Base-by-base conservation (phyloP, 768 basidiomycete genomes). In the Glaciozyma martinii region DNA sequence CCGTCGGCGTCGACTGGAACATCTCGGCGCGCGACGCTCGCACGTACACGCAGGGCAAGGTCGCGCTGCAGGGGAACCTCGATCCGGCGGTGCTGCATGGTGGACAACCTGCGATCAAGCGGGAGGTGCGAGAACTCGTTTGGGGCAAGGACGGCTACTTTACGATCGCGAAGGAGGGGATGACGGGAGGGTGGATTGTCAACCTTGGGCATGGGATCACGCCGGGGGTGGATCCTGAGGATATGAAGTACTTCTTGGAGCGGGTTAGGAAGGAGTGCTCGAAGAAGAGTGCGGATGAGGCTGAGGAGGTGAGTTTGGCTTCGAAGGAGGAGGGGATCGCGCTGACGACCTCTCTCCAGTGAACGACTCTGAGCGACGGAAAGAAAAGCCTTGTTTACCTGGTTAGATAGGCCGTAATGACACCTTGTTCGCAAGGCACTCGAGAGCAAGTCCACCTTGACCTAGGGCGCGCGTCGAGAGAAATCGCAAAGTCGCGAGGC, bases 181-280 rank as follows among this genome's bases (percentile, higher is more conserved):
- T 65, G 42, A 73, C 79, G 25, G 81, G 81, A 47, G 88, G 85
- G n/a, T 98, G 93, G 91, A 97, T 98, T 73, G 88, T 89, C 13
- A 98, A 98, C 78, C 79, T 99, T 27, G 95, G 95, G 0, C 95
- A 98, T 75, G 95, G 95, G 8, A 93, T 99, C 71, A 95, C 92
- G 6, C 95, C 95, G 16, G 88, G 85, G 30, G 93, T 98, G 19
- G 85, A 95, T 75, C 91, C 94, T 27, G 92, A 97, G 61, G 90
- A 95, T 76, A 79, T 95, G 76, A 80, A 81, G 62, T 94, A 63
- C 61, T 67, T 71, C 53, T 49, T 71, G 30, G 64, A 71, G 66
- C 30, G 70, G 21, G 70, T 71, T 12, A 27, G 70, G 59, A 32
- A 42, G 13, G 70, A 71, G 59, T 63, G 56, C 40, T 23, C 30